These are phyloP conservation scores for Lumnitzera racemosa DNA, from an alignment of 345 rosid species.

Conservation along the genomic window DNA sequence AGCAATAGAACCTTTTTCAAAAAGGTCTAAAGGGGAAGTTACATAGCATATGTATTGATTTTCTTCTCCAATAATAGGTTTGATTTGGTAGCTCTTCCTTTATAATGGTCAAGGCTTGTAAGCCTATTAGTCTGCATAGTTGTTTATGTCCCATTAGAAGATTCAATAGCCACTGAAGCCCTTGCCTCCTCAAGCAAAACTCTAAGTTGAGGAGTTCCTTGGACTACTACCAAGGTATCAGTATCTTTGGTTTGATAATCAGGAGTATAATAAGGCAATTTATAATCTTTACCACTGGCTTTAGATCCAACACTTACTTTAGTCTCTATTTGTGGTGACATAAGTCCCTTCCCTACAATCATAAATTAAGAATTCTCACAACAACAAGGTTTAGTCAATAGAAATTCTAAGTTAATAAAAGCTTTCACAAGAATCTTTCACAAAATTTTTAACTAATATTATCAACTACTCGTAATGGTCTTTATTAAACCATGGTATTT, in stretches of 20 bases:
- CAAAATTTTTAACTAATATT: too few relatives aligned
- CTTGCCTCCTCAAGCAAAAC: constrained; percentile 2
- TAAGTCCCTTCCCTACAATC: too few relatives aligned
- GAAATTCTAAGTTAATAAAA: too few relatives aligned
- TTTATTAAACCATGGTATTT: too few relatives aligned
- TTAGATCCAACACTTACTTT: constrained; percentile 18
- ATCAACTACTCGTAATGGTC: too few relatives aligned
- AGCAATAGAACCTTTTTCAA: not conserved
- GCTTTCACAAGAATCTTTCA: too few relatives aligned
- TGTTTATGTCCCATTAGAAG: too few relatives aligned
- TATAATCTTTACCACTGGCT: constrained; percentile 12
- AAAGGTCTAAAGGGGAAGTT: not conserved
- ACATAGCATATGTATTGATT: not conserved
- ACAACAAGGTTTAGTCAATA: too few relatives aligned
- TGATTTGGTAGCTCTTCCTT: not conserved
- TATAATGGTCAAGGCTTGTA: not conserved
- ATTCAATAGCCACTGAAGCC: not conserved
- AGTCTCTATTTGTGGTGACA: constrained; percentile 16
- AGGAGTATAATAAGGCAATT: constrained; percentile 13
- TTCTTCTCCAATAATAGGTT: too few relatives aligned
- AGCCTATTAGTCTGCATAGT: too few relatives aligned
- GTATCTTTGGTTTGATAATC: constrained; percentile 3
- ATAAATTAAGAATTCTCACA: too few relatives aligned
- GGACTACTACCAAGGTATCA: not conserved
- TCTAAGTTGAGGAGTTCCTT: constrained; percentile 1